Percentiles rank a stretch among this genome's conserved stretches.
phyloP scores from a whole-genome alignment of 768 basidiomycete genomes.

The Amanita pallidorosea region DNA sequence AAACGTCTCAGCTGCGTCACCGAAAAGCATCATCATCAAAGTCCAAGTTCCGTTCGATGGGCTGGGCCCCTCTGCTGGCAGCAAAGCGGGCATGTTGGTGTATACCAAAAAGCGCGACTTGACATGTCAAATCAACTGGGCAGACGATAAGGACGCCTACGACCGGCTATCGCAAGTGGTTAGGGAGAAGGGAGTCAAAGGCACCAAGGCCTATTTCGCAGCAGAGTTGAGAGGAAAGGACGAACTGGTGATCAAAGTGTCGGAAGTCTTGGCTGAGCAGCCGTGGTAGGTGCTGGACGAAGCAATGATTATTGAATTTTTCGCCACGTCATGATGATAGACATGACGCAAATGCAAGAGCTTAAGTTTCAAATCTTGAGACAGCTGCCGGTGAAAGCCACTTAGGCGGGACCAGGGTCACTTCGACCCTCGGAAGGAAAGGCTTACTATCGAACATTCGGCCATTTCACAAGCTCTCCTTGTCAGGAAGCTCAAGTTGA shows the following conservation, averaged over 20 bases:
- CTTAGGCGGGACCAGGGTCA: neutral
- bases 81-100: neutral
- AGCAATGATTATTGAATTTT: no score
- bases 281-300: neutral
- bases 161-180: neutral
- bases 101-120: neutral
- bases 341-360: no score
- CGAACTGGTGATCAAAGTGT: neutral
- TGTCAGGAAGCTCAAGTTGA: slow-evolving; percentile 35
- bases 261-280: neutral
- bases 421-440: neutral
- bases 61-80: neutral
- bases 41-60: no score
- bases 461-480: slow-evolving; percentile 21
- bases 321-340: no score
- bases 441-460: neutral
- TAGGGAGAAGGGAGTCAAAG: neutral
- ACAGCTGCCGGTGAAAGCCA: no score
- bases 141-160: neutral
- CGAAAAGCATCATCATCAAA: neutral
- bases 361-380: no score
- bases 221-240: neutral
- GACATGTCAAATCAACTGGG: neutral
- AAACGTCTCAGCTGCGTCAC: neutral
- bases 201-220: neutral